Conservation (phyloP, 2,329 filamentous ascomycete species). For the Blastomyces silverae region DNA sequence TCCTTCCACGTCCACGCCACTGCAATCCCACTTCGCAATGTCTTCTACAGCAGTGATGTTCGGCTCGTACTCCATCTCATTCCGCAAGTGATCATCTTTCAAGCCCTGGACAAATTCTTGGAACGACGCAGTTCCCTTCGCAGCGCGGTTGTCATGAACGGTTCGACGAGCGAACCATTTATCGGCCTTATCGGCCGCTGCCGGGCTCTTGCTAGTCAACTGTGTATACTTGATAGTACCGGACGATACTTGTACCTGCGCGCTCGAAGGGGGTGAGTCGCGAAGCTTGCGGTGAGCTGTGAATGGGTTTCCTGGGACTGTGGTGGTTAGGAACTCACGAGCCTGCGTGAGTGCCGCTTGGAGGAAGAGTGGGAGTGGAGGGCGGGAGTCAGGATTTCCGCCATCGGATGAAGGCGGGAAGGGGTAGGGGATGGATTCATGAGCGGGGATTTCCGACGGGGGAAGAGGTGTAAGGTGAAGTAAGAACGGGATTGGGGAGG, state of each 20-base stretch:
- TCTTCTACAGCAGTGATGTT: slow-evolving; percentile 30
- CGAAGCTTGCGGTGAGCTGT: slow-evolving; percentile 26
- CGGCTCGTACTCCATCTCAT: slow-evolving; percentile 40
- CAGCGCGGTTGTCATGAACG: slow-evolving; percentile 28
- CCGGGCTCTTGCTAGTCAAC: not conserved
- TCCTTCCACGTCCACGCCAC: slow-evolving; percentile 16
- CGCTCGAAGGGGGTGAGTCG: slow-evolving; percentile 27
- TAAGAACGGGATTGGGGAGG: not conserved
- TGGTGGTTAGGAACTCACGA: slow-evolving; percentile 24
- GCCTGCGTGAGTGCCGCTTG: slow-evolving; percentile 27
- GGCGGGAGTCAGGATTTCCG: slow-evolving; percentile 17
- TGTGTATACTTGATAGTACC: slow-evolving; percentile 5
- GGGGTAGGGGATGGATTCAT: slow-evolving; percentile 24
- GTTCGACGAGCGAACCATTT: slow-evolving; percentile 41
- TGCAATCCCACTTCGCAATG: slow-evolving; percentile 28
- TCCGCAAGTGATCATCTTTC: slow-evolving; percentile 34
- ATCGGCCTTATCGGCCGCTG: slow-evolving; percentile 23
- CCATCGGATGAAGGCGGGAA: not conserved
- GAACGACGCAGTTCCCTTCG: slow-evolving; percentile 34
- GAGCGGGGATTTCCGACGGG: slow-evolving; percentile 28
- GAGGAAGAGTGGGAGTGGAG: slow-evolving; percentile 24
- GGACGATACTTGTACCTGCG: slow-evolving; percentile 29
- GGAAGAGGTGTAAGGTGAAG: slow-evolving; percentile 23
- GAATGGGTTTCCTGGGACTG: slow-evolving; percentile 27
- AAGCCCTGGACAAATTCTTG: slow-evolving; percentile 36